phyloP scores from a whole-genome alignment of 2,329 filamentous ascomycete genomes.

The Fusarium sp. region DNA sequence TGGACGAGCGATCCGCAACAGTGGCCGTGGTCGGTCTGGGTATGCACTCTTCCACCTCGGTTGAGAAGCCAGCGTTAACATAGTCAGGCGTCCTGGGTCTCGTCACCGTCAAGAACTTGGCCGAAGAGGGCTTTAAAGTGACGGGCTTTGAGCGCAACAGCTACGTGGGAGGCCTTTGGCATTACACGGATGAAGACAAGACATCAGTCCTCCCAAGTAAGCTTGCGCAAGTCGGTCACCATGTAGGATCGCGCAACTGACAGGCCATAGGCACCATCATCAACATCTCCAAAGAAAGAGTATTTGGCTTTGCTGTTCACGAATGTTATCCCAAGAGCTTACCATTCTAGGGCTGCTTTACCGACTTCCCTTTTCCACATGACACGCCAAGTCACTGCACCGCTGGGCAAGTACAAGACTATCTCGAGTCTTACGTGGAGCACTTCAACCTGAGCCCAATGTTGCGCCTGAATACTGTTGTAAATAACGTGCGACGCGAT shows the following conservation, averaged over 20 bases:
- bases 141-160: conserved; percentile 56
- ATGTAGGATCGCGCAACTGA: background rate
- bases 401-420: conserved; percentile 45
- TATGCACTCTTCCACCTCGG: conserved; percentile 10
- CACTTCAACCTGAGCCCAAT: conserved; percentile 47
- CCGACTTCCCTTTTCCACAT: conserved; percentile 50
- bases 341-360: conserved; percentile 48
- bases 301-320: background rate
- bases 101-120: conserved; percentile 54
- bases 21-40: conserved; percentile 49
- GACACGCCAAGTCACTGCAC: conserved; percentile 42
- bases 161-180: conserved; percentile 58
- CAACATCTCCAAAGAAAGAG: conserved; percentile 50
- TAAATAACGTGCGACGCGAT: conserved; percentile 39
- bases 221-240: background rate
- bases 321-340: background rate
- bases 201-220: conserved; percentile 53
- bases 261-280: conserved; percentile 42
- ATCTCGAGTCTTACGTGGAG: conserved; percentile 49
- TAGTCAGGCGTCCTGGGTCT: conserved; percentile 51
- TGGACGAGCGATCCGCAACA: conserved; percentile 27
- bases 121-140: conserved; percentile 57
- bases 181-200: conserved; percentile 53
- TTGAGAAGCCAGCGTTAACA: background rate
- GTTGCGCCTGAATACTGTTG: conserved; percentile 43